Base-by-base conservation (phyloP, 495 filamentous ascomycete species). In the Hyphodiscus hymeniophilus region DNA sequence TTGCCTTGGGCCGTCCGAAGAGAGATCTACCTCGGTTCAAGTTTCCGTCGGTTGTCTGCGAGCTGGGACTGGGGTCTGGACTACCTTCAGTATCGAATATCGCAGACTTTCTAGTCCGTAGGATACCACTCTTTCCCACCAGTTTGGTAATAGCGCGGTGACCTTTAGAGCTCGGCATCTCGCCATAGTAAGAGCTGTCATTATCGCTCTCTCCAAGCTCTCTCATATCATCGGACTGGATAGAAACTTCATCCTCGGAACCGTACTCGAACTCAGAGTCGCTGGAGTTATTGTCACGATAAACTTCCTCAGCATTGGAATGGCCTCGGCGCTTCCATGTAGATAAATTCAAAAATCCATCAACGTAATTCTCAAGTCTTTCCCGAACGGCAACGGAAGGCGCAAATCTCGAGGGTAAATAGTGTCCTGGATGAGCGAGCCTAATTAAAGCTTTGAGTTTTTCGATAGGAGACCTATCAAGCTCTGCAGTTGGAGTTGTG, bases 401-500 rank as follows among this genome's bases (percentile, higher is more conserved):
- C 7, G 39, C 26, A 50, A 59, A 52, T 16, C 32, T 17, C 2
- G 45, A 8, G 15, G 60, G 60, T 7, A 56, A 38, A 42, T 59
- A 61, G 21, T 39, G 48, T 10, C 35, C 35, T 7, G 60, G 58
- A 38, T 47, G 26, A 2, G 20, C 1, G n/a, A 42, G 38, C 17
- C 50, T 33, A 30, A 61, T 57, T 0, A 30, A 16, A 8, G 41
- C 35, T 18, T 57, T 52, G 17, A 61, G 12, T 8, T 16, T 35
- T 8, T 50, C 36, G 1, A 57, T 17, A 18, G 36, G 22, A 3
- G 24, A 6, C n/a, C 24, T 18, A n/a, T 42, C 30, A 1, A 18
- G 16, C 22, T 57, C 45, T 10, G 45, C 33, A n/a, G 32, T 47
- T 4, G 35, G 31, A 10, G 24, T n/a, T 3, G 41, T 49, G 4